Percentiles rank a stretch among this genome's conserved stretches.
phyloP scores from a whole-genome alignment of 1,139 yeast species.

The Geotrichum aggregatum region DNA sequence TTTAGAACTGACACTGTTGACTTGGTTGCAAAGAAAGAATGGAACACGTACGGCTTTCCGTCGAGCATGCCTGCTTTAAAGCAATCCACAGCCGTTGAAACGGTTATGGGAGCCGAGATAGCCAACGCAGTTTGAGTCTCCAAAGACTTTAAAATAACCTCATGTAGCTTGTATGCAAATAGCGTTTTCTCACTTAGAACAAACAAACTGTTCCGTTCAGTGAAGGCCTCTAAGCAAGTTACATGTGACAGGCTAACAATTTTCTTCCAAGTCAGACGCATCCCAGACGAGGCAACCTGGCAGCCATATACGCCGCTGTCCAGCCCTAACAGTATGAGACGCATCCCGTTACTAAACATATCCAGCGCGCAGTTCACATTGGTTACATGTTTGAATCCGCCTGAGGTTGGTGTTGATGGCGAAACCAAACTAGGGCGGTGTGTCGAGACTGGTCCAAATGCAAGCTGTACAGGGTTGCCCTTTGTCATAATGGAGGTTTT shows the following conservation, averaged over 20 bases:
- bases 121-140: slow-evolving; percentile 6
- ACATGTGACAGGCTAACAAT: slow-evolving; percentile 8
- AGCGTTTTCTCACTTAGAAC: slow-evolving; percentile 4
- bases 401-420: background rate
- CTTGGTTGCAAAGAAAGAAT: slow-evolving; percentile 8
- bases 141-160: slow-evolving; percentile 7
- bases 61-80: slow-evolving; percentile 18
- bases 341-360: slow-evolving; percentile 1
- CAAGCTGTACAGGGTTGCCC: slow-evolving; percentile 7
- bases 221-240: slow-evolving; percentile 13
- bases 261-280: slow-evolving; percentile 12
- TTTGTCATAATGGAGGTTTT: slow-evolving; percentile 4
- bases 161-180: slow-evolving; percentile 13
- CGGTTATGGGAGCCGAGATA: slow-evolving; percentile 9
- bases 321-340: slow-evolving; percentile 17
- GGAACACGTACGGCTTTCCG: slow-evolving; percentile 15
- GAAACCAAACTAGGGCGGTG: background rate
- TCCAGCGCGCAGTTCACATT: slow-evolving; percentile 16
- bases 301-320: slow-evolving; percentile 14
- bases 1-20: slow-evolving; percentile 14
- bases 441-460: background rate
- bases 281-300: slow-evolving; percentile 1
- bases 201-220: slow-evolving; percentile 12
- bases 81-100: slow-evolving; percentile 15
- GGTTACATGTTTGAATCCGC: background rate